Base-by-base conservation (phyloP, 768 basidiomycete genomes). In the Lentinula sp. region DNA sequence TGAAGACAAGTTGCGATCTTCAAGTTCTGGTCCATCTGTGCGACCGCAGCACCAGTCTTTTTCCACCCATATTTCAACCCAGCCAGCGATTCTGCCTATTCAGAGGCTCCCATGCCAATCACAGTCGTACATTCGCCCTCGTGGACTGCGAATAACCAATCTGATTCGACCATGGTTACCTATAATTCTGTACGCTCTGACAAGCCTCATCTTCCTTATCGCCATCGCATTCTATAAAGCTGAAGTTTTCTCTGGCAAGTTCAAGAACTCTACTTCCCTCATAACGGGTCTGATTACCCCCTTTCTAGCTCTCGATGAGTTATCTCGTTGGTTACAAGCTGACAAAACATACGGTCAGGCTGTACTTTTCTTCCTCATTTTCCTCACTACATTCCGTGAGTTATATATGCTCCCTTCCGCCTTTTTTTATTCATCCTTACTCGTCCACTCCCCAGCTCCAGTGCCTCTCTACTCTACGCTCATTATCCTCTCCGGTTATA, bases 401-500 rank as follows among this genome's bases (percentile, higher is more conserved):
- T 74, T 51, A 32, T 16, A 13, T 49, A 55, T 18, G 56, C 58
- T 59, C 41, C 23, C 41, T 42, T 51, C 61, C 48, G n/a, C 12
- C 46, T 39, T 3, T 28, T 28, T 39, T 1, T 37, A 54, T 62
- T 50, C 57, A 32, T 48, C 62, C n/a, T 59, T 6, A 66, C 61
- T 43, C 52, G 49, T 49, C 32, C 56, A 35, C 35, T 62, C 57
- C 61, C 36, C 69, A 93, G 92, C 95, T 45, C 95, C 95, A 39
- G 69, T 97, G 52, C 95, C 95, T 39, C 79, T 97, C 59, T 97
- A 96, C 76, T 95, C 92, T 66, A 96, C 95, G 0, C 80, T 97
- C 74, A 95, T 96, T 70, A 85, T 93, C 65, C 79, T 97, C 66
- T 91, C 93, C 46, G 94, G 94, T 23, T 96, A 96, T 72, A 93